A percentile compares a stretch with the other conserved stretches of the same genome.
Conservation (phyloP, 2,329 filamentous ascomycete genomes). For the Fusarium poae region DNA sequence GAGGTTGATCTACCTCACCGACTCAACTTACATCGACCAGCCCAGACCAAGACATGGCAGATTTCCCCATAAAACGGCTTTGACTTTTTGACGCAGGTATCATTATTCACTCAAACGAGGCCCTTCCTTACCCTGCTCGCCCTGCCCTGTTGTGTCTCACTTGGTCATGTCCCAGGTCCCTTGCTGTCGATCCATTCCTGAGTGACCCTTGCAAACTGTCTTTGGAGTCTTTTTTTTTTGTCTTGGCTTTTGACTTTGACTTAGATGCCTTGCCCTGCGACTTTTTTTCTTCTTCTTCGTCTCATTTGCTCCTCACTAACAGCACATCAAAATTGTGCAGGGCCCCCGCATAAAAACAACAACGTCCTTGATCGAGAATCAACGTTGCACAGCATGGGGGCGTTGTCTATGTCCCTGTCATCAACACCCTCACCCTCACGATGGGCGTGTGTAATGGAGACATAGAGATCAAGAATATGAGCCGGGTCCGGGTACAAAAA, state of each 20-base stretch:
- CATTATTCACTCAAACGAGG: conserved; percentile 28
- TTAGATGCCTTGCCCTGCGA: conserved; percentile 25
- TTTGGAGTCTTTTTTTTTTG: conserved; percentile 6
- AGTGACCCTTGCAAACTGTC: conserved; percentile 27
- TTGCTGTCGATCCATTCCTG: conserved; percentile 42
- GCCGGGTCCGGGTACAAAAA: conserved; percentile 14
- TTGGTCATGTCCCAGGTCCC: conserved; percentile 33
- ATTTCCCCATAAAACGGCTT: conserved; percentile 30
- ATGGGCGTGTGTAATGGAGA: conserved; percentile 22
- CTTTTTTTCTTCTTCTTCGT: background rate
- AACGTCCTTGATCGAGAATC: conserved; percentile 25
- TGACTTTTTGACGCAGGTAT: conserved; percentile 13
- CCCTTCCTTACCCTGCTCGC: conserved; percentile 19
- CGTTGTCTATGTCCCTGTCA: conserved; percentile 15
- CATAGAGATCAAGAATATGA: background rate
- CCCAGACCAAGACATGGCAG: conserved; percentile 22
- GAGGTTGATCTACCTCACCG: conserved; percentile 39
- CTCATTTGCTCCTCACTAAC: background rate
- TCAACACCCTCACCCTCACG: background rate
- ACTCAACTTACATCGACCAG: conserved; percentile 23
- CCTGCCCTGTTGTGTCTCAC: conserved; percentile 27
- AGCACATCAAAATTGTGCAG: conserved; percentile 7
- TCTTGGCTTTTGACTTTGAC: conserved; percentile 31
- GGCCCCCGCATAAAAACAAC: conserved; percentile 35
- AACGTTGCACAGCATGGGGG: conserved; percentile 43